Conservation (phyloP, 371 early-diverging fungal genomes). For the Rhizopus stolonifer region DNA sequence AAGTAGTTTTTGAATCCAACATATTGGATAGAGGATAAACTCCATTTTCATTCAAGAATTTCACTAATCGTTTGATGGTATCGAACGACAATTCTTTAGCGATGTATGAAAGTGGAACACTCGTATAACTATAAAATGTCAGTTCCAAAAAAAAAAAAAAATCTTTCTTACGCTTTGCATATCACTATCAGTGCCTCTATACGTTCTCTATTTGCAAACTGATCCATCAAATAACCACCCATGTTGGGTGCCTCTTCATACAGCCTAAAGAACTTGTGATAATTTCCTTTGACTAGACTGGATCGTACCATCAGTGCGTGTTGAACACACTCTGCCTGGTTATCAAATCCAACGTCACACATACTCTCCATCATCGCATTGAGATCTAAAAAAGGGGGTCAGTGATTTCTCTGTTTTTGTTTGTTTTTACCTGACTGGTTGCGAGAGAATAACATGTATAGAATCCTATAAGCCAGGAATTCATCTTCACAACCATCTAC, state of each 20-base stretch:
- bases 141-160: background rate
- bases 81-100: constrained; percentile 49
- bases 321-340: constrained; percentile 56
- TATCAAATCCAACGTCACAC: constrained; percentile 56
- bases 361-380: constrained; percentile 69
- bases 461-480: constrained; percentile 87
- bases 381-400: constrained; percentile 55
- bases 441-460: constrained; percentile 85
- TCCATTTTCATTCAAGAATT: constrained; percentile 44
- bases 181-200: constrained; percentile 68
- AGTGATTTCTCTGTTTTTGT: background rate
- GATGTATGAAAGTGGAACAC: constrained; percentile 42
- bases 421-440: constrained; percentile 73
- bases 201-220: constrained; percentile 86
- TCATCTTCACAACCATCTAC: constrained; percentile 75
- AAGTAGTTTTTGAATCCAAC: constrained; percentile 57
- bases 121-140: constrained; percentile 47
- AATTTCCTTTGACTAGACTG: constrained; percentile 77
- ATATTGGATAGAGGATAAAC: constrained; percentile 16
- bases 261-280: constrained; percentile 76
- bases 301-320: constrained; percentile 86
- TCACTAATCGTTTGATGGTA: constrained; percentile 22
- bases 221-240: constrained; percentile 87
- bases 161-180: constrained; percentile 64
- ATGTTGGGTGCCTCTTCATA: constrained; percentile 81